These are phyloP conservation scores for Boletus reticulatus DNA, from an alignment of 768 basidiomycete genomes.

Conservation along the genomic window DNA sequence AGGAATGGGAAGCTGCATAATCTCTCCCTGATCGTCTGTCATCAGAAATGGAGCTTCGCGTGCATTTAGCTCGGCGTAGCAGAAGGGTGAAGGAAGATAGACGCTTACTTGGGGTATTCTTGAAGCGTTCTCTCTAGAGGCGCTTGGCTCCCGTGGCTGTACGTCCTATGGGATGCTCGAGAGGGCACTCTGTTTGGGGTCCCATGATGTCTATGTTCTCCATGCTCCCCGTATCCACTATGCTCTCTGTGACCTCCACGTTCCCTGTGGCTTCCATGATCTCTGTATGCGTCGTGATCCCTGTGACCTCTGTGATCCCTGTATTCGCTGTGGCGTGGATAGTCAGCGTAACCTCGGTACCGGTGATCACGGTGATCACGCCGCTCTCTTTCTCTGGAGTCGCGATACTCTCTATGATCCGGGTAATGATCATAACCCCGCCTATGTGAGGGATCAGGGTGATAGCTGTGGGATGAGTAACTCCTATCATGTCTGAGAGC, in stretches of 20 bases:
- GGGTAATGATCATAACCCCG: slow-evolving; percentile 20
- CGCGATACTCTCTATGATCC: slow-evolving; percentile 21
- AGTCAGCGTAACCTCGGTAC: slow-evolving; percentile 17
- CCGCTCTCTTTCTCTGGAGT: slow-evolving; percentile 19
- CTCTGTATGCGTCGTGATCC: slow-evolving; percentile 1
- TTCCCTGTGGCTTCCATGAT: slow-evolving; percentile 9
- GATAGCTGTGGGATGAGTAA: slow-evolving; percentile 23
- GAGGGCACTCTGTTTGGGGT: slow-evolving; percentile 24
- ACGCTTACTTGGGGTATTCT: slow-evolving; percentile 20
- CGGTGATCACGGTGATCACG: slow-evolving; percentile 21
- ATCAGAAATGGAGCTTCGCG: slow-evolving; percentile 19
- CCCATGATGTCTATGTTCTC: slow-evolving; percentile 10
- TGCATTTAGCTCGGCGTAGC: slow-evolving; percentile 5
- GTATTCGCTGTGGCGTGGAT: slow-evolving; percentile 15
- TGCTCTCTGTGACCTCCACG: slow-evolving; percentile 15
- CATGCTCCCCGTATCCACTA: neutral
- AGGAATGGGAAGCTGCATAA: slow-evolving; percentile 16
- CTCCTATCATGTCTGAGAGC: slow-evolving; percentile 21
- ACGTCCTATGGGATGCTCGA: slow-evolving; percentile 27
- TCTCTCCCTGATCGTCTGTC: slow-evolving; percentile 27
- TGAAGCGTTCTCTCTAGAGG: slow-evolving; percentile 14
- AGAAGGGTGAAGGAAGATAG: neutral
- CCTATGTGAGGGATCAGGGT: slow-evolving; percentile 25
- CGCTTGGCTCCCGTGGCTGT: slow-evolving; percentile 19
- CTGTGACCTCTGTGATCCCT: slow-evolving; percentile 6